Conservation (phyloP, 2,329 filamentous ascomycete genomes). For the Teratosphaeria epicoccoides region DNA sequence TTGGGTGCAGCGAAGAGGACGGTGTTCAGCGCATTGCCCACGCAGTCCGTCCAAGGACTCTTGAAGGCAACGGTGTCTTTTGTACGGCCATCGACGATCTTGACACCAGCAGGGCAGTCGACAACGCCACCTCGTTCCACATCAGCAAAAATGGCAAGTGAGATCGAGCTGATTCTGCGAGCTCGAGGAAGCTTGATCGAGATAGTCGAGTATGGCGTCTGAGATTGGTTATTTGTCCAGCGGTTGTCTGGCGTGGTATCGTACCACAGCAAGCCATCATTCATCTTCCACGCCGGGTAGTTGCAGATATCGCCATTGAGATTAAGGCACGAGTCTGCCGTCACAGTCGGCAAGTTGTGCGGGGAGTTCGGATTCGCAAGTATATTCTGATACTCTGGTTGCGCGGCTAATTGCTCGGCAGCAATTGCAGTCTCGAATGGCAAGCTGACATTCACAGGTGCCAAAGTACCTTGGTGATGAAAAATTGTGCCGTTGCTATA, state of each 20-base stretch:
- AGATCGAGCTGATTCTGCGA: conserved; percentile 10
- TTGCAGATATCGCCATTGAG: conserved; percentile 13
- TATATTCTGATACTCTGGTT: conserved; percentile 28
- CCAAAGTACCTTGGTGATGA: conserved; percentile 14
- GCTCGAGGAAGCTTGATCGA: conserved; percentile 11
- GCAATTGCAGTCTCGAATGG: conserved; percentile 11
- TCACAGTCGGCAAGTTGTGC: conserved; percentile 24
- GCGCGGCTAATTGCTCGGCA: conserved; percentile 11
- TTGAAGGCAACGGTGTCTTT: conserved; percentile 5
- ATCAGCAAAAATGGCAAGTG: conserved; percentile 26
- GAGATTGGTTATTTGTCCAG: conserved; percentile 19
- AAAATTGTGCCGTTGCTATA: conserved; percentile 29
- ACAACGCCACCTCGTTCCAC: conserved; percentile 26
- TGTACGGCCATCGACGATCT: conserved; percentile 6
- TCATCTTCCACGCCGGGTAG: conserved; percentile 23
- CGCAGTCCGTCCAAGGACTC: conserved; percentile 9
- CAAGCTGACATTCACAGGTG: conserved; percentile 12
- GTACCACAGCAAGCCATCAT: conserved; percentile 33
- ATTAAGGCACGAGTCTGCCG: conserved; percentile 28
- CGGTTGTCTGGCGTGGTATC: conserved; percentile 29
- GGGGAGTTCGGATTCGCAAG: conserved; percentile 29
- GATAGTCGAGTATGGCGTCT: conserved; percentile 11
- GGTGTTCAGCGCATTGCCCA: conserved; percentile 10
- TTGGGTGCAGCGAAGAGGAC: conserved; percentile 14
- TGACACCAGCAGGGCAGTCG: conserved; percentile 14